Evolutionary conservation across 1,139 yeast genomes (phyloP), one percentile per base, ranked within the genome.

Genomic region (Pichia sp.): DNA sequence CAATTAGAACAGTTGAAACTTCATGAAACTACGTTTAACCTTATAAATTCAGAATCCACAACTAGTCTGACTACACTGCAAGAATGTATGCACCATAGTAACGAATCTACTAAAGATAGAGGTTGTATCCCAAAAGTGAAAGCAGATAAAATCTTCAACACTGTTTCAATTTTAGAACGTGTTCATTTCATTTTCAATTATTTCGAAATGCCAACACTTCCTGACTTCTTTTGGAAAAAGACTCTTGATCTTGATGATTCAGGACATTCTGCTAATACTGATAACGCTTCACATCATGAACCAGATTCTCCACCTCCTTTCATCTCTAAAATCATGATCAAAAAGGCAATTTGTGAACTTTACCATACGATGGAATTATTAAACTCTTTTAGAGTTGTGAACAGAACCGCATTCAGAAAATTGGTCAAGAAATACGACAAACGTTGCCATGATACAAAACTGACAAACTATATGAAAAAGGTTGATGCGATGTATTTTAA

Each of bases 361-460:
- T 93, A 91, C 65, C 75, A 96, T 47, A 81, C 87, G 10, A 69
- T 93, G 47, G 90, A 91, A 53, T 71, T 93, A 40, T 71, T 93
- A 46, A 81, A 82, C 56, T 85, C 94, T 1, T 93, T 81, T 63
- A 75, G 88, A 53, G 74, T 83, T 38, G 67, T 91, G 54, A 93
- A 93, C 65, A 75, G 89, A 34, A 90, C 96, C 0, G 99, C 95
- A 0, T 81, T 91, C 58, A 77, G 96, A 50, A 93, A 93, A 60
- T 83, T 93, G 60, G 74, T 90, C 46, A 93, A 93, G 61, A 93
- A 93, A 66, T 90, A 79, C 62, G 99, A 93, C 67, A 93, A 93
- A 59, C 72, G 83, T 4, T 75, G 85, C 20, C 65, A 70, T 18
- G 73, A 81, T 4, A 57, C 70, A 2, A 68, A 81, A 18, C 72